Evolutionary conservation across 2,329 filamentous ascomycete genomes (phyloP).

Genomic region (Diaporthe aspalathi): DNA sequence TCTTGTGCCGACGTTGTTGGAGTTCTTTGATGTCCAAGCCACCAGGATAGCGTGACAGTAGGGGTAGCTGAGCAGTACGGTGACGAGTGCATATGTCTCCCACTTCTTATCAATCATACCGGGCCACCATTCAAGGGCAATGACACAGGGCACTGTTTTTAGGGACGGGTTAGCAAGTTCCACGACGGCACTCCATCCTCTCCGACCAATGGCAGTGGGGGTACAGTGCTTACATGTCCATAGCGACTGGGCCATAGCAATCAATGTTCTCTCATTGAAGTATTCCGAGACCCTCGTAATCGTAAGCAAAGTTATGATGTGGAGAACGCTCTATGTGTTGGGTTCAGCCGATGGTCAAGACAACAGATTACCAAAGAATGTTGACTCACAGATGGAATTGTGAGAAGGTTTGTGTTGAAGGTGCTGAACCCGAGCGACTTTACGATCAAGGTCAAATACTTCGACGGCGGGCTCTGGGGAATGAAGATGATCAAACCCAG

Average conservation of each 20-base stretch:
- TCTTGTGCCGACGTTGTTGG: constrained; percentile 68
- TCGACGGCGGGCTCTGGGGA: constrained; percentile 57
- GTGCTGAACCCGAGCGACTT: constrained; percentile 62
- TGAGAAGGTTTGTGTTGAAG: constrained; percentile 67
- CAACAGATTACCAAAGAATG: constrained; percentile 37
- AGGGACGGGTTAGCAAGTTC: background rate
- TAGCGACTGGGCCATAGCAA: constrained; percentile 58
- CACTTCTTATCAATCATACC: constrained; percentile 56
- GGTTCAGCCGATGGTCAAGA: constrained; percentile 51
- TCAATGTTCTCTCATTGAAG: constrained; percentile 60
- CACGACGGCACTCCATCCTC: too few species aligned
- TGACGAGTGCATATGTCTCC: constrained; percentile 63
- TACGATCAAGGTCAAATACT: constrained; percentile 65
- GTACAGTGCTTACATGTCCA: constrained; percentile 57
- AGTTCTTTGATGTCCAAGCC: constrained; percentile 68
- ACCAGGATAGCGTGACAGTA: constrained; percentile 71
- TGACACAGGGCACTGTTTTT: constrained; percentile 55
- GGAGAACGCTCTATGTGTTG: constrained; percentile 55
- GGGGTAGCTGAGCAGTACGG: constrained; percentile 62
- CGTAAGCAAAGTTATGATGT: constrained; percentile 63
- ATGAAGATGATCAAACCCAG: constrained; percentile 62
- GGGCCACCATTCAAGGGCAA: constrained; percentile 61
- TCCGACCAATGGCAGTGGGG: too few species aligned
- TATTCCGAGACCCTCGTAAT: constrained; percentile 63
- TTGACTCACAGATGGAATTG: constrained; percentile 60